These are phyloP conservation scores for Colletotrichum tanaceti DNA, from an alignment of 2,329 filamentous ascomycete genomes.

Conservation along the genomic window DNA sequence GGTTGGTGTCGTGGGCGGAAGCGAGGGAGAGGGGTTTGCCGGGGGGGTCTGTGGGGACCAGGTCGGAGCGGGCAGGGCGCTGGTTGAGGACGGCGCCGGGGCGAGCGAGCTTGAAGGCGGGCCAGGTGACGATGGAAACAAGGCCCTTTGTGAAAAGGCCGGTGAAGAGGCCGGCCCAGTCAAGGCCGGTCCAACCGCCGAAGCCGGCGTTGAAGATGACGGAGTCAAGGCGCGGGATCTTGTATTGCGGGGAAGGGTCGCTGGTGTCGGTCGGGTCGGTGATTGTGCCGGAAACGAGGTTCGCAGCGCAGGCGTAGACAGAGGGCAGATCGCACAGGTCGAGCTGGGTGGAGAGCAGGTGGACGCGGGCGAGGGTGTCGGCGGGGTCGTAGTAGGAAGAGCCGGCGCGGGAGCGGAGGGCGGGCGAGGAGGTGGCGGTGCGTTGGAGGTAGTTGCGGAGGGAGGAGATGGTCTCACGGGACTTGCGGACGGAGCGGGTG, in stretches of 20 bases:
- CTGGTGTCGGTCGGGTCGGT: constrained; percentile 58
- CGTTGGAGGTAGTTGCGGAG: constrained; percentile 72
- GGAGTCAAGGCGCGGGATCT: constrained; percentile 78
- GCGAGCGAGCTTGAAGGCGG: constrained; percentile 77
- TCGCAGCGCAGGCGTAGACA: constrained; percentile 61
- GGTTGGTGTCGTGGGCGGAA: constrained; percentile 53
- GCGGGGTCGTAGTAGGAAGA: constrained; percentile 52
- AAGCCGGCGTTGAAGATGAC: constrained; percentile 90
- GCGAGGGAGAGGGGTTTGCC: constrained; percentile 27
- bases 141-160: constrained; percentile 69
- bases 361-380: constrained; percentile 62
- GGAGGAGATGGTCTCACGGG: constrained; percentile 74
- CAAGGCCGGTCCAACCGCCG: constrained; percentile 84
- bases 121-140: constrained; percentile 78
- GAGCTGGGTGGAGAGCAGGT: constrained; percentile 68
- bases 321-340: constrained; percentile 70
- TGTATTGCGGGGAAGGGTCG: constrained; percentile 34
- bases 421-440: constrained; percentile 54
- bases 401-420: constrained; percentile 54
- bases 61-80: constrained; percentile 45
- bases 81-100: constrained; percentile 58
- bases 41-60: constrained; percentile 35
- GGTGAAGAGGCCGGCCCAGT: constrained; percentile 71
- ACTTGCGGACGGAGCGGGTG: constrained; percentile 81
- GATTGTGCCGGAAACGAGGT: constrained; percentile 58